Evolutionary conservation across 2,329 filamentous ascomycete genomes (phyloP).

Genomic region (Colletotrichum tamarilloi): DNA sequence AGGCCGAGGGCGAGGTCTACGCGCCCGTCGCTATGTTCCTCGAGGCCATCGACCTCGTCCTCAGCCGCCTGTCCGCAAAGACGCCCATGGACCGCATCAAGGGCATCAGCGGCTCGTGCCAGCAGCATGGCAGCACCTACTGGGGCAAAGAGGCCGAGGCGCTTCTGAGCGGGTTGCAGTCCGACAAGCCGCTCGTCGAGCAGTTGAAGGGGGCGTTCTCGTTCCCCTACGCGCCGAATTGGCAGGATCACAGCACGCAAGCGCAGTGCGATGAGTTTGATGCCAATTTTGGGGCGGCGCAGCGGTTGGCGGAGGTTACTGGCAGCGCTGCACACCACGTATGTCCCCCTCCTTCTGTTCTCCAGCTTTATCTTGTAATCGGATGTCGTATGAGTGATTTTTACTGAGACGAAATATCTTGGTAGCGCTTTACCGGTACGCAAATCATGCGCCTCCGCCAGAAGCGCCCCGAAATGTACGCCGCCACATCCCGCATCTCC

Average conservation of each 20-base stretch:
- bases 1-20: constrained; percentile 87
- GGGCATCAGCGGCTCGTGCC: constrained; percentile 90
- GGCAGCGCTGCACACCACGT: constrained; percentile 96
- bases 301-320: constrained; percentile 80
- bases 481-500: constrained; percentile 84
- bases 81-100: constrained; percentile 76
- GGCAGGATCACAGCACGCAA: constrained; percentile 98
- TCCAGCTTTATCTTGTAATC: not conserved
- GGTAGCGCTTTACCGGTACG: constrained; percentile 91
- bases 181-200: constrained; percentile 71
- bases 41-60: constrained; percentile 88
- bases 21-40: constrained; percentile 95
- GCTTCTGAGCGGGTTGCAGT: constrained; percentile 70
- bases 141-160: constrained; percentile 80
- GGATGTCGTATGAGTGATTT: not conserved
- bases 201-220: constrained; percentile 82
- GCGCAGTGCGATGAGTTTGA: constrained; percentile 92
- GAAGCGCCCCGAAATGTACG: constrained; percentile 84
- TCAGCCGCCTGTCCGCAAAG: constrained; percentile 75
- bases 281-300: constrained; percentile 71
- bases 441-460: constrained; percentile 91
- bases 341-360: constrained; percentile 47
- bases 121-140: constrained; percentile 98
- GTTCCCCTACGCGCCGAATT: constrained; percentile 91
- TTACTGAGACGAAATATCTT: constrained; percentile 14